A percentile compares a stretch with the other conserved stretches of the same genome.
These are phyloP conservation scores for Fagus crenata DNA, from an alignment of 306 rosid species.

Conservation along the genomic window DNA sequence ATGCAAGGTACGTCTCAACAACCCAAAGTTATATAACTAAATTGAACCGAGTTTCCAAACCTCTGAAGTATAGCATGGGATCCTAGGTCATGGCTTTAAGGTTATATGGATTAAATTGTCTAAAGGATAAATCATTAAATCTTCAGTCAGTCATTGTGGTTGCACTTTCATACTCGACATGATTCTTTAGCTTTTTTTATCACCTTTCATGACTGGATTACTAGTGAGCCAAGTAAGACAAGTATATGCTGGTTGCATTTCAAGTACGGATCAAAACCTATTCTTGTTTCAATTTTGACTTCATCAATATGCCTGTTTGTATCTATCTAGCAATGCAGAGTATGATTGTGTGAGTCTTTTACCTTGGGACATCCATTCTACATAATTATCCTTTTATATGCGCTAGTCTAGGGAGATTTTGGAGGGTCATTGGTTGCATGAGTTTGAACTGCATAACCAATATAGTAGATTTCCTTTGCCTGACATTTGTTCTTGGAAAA, in stretches of 20 bases:
- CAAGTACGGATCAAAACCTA: background rate
- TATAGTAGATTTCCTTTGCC: slow-evolving; percentile 1
- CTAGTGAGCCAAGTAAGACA: background rate
- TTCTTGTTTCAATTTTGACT: background rate
- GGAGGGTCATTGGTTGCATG: background rate
- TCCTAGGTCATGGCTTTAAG: background rate
- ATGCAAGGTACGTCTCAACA: too few species aligned
- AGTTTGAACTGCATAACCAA: background rate
- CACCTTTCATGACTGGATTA: background rate
- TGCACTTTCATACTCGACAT: background rate
- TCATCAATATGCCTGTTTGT: background rate
- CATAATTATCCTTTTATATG: background rate
- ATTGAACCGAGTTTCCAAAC: background rate
- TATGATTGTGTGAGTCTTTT: background rate
- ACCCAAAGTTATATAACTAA: background rate
- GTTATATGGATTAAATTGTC: background rate
- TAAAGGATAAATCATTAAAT: background rate
- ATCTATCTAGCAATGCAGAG: background rate
- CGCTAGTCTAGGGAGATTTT: background rate
- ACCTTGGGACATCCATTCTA: background rate
- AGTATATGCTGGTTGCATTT: background rate
- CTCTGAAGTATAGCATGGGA: background rate
- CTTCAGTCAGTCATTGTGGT: background rate
- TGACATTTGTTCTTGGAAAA: background rate
- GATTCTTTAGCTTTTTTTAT: background rate